A percentile compares a stretch with the other conserved stretches of the same genome.
Conservation (phyloP, 2,329 filamentous ascomycete species). For the Phialophora tarda region DNA sequence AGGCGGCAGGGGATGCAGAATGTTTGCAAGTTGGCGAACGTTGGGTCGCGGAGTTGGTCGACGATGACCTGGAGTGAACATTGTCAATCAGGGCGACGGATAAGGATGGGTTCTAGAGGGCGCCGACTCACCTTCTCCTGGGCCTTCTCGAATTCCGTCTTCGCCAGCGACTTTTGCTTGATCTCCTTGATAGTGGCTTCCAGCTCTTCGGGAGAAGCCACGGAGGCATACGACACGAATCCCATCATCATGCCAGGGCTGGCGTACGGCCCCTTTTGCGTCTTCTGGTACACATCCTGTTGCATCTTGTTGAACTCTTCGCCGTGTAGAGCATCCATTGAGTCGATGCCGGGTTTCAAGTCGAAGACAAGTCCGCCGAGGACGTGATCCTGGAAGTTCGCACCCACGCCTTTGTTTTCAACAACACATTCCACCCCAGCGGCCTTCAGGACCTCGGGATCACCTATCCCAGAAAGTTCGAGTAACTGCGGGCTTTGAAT, state of each 20-base stretch:
- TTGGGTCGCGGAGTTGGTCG: constrained; percentile 41
- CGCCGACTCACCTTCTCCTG: constrained; percentile 41
- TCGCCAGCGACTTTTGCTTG: constrained; percentile 43
- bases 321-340: constrained; percentile 45
- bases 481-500: constrained; percentile 63
- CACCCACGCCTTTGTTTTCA: constrained; percentile 53
- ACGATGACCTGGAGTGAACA: constrained; percentile 38
- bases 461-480: constrained; percentile 67
- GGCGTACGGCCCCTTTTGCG: constrained; percentile 43
- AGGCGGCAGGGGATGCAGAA: constrained; percentile 37
- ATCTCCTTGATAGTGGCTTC: constrained; percentile 44
- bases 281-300: constrained; percentile 44
- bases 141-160: constrained; percentile 44
- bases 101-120: background rate
- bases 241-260: constrained; percentile 45
- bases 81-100: background rate
- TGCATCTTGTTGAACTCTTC: constrained; percentile 45
- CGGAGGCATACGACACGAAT: constrained; percentile 47
- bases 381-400: constrained; percentile 56
- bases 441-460: constrained; percentile 48
- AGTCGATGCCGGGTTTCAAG: constrained; percentile 41
- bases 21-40: constrained; percentile 36
- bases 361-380: constrained; percentile 37
- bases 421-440: constrained; percentile 52
- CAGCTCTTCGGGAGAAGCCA: constrained; percentile 44